Evolutionary conservation across 1,284 basidiomycete genomes (phyloP).

Genomic region (Trichosporon sp.): DNA sequence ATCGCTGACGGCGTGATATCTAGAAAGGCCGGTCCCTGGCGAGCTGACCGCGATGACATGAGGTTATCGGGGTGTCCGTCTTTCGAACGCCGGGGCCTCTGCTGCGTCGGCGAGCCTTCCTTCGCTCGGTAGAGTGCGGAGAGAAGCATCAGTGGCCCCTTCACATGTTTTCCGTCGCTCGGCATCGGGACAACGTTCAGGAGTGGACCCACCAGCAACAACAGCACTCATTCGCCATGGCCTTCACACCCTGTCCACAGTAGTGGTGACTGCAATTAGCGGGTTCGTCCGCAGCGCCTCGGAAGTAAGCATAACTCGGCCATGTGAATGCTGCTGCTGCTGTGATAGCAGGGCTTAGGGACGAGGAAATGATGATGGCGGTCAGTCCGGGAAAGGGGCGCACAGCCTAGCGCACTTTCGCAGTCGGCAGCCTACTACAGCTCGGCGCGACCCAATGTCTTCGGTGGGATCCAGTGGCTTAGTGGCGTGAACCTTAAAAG

Average conservation of each 20-base stretch:
- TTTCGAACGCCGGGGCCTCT: too few relatives aligned
- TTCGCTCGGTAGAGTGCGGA: neutral
- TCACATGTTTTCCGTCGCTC: neutral
- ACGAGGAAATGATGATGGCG: neutral
- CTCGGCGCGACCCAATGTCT: neutral
- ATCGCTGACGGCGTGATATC: too few relatives aligned
- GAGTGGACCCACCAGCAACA: neutral
- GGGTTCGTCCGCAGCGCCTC: neutral
- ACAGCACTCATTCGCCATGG: neutral
- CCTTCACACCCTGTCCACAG: neutral
- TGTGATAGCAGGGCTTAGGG: too few relatives aligned
- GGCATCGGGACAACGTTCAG: neutral
- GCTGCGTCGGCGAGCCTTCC: too few relatives aligned
- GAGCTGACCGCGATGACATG: too few relatives aligned
- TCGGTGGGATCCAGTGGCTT: constrained; percentile 2
- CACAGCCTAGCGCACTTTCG: too few relatives aligned
- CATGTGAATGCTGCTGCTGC: neutral
- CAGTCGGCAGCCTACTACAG: too few relatives aligned
- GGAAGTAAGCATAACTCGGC: neutral
- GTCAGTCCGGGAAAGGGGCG: too few relatives aligned
- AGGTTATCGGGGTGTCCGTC: too few relatives aligned
- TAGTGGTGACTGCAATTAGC: neutral
- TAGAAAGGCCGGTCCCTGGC: too few relatives aligned
- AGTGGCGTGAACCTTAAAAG: neutral
- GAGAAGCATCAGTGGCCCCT: neutral